A percentile compares a stretch with the other conserved stretches of the same genome.
Evolutionary conservation across 225 moss, liverwort and hornwort species (phyloP).

Genomic region (Sphagnum contortum): DNA sequence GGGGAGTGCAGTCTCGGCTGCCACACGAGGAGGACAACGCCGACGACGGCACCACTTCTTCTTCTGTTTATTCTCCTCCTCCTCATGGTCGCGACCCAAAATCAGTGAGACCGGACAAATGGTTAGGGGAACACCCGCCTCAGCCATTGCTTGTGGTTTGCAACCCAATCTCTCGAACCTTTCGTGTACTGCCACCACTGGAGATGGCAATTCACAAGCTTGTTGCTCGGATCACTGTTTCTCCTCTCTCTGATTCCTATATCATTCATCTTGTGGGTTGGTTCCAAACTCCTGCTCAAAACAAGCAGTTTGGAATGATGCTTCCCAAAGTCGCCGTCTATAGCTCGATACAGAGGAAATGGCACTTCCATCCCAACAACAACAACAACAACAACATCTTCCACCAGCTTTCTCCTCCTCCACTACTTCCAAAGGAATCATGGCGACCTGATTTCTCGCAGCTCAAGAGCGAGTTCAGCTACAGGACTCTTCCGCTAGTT

Average conservation of each 20-base stretch:
- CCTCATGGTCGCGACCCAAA: constrained; percentile 6
- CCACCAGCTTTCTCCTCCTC: too few relatives aligned
- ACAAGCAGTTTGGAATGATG: not conserved
- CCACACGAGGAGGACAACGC: not conserved
- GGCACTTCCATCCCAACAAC: constrained; percentile 28
- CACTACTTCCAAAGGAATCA: constrained; percentile 1
- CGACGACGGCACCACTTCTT: too few relatives aligned
- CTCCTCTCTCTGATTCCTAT: constrained; percentile 16
- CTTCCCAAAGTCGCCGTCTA: constrained; percentile 20
- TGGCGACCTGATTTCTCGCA: constrained; percentile 24
- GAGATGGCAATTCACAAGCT: constrained; percentile 14
- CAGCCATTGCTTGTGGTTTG: constrained; percentile 27
- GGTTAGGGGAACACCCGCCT: constrained; percentile 11
- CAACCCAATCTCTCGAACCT: constrained; percentile 22
- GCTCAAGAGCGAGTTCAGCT: not conserved
- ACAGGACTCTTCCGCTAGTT: constrained; percentile 21
- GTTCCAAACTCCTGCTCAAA: constrained; percentile 8
- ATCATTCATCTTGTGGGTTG: constrained; percentile 38
- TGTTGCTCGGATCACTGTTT: constrained; percentile 11
- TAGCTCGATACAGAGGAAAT: constrained; percentile 18
- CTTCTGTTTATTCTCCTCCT: not conserved
- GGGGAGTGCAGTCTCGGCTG: constrained; percentile 15
- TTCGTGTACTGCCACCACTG: constrained; percentile 24
- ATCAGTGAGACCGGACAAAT: constrained; percentile 6
- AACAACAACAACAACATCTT: not conserved